Evolutionary conservation across 768 basidiomycete species (phyloP).

Genomic region (Collybia sp.): DNA sequence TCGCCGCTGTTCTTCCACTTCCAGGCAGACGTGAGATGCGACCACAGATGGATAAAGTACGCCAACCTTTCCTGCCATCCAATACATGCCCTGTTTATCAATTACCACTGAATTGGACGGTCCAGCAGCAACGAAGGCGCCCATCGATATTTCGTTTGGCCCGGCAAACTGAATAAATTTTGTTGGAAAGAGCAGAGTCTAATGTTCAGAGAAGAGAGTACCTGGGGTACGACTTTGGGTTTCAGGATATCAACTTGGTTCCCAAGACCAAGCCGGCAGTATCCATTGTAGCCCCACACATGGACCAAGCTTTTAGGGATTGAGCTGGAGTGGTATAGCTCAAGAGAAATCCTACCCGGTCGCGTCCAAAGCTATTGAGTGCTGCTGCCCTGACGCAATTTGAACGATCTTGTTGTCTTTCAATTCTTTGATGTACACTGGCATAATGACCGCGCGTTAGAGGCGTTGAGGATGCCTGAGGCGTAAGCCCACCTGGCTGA

Average conservation of each 20-base stretch:
- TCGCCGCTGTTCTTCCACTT: constrained; percentile 96
- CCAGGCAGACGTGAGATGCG: constrained; percentile 2
- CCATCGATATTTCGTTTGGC: constrained; percentile 61
- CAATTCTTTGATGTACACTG: constrained; percentile 74
- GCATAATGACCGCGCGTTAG: constrained; percentile 1
- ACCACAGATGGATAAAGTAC: constrained; percentile 3
- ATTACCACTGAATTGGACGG: constrained; percentile 81
- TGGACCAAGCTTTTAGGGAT: constrained; percentile 54
- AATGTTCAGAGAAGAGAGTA: constrained; percentile 17
- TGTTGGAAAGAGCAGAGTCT: not conserved
- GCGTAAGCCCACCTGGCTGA: constrained; percentile 48
- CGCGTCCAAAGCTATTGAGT: constrained; percentile 75
- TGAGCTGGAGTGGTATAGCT: not conserved
- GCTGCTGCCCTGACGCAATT: constrained; percentile 85
- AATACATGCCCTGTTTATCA: constrained; percentile 84
- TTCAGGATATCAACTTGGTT: constrained; percentile 77
- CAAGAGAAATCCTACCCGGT: constrained; percentile 50
- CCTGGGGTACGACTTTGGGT: constrained; percentile 83
- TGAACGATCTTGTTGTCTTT: constrained; percentile 74
- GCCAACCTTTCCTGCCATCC: constrained; percentile 74
- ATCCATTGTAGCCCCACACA: constrained; percentile 88
- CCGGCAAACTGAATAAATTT: constrained; percentile 62
- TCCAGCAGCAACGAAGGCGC: constrained; percentile 64
- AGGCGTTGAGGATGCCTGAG: not conserved
- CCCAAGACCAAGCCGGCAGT: constrained; percentile 86